These are phyloP conservation scores for Pittosporum tobira DNA, from an alignment of 129 eudicot species.

Conservation along the genomic window DNA sequence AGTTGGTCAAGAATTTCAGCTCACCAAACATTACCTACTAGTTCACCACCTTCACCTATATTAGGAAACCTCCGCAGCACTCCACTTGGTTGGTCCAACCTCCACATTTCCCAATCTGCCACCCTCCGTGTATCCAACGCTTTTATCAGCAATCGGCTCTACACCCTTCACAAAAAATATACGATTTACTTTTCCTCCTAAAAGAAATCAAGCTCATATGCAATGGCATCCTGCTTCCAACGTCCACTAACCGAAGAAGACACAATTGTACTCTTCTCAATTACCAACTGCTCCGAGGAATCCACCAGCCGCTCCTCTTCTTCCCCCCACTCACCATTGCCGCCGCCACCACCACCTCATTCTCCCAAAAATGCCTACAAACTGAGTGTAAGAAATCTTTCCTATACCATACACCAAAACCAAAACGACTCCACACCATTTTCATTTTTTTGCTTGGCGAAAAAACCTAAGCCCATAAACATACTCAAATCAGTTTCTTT, in stretches of 20 bases:
- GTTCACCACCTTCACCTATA: conserved; percentile 6
- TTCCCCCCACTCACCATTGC: conserved; percentile 37
- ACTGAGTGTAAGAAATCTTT: conserved; percentile 50
- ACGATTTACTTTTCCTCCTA: too few relatives aligned
- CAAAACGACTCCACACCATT: conserved; percentile 8
- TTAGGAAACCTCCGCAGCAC: not conserved
- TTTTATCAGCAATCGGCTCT: not conserved
- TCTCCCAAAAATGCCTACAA: conserved; percentile 34
- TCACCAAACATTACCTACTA: conserved; percentile 12
- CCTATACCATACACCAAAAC: conserved; percentile 54
- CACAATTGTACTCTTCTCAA: conserved; percentile 60
- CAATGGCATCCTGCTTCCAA: conserved; percentile 51
- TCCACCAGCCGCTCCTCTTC: conserved; percentile 65
- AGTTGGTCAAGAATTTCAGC: not conserved
- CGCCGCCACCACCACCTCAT: conserved; percentile 25
- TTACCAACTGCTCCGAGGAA: conserved; percentile 48
- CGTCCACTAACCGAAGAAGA: conserved; percentile 50
- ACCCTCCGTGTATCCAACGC: not conserved
- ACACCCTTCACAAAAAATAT: not conserved
- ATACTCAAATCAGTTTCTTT: conserved; percentile 81
- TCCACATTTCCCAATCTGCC: not conserved
- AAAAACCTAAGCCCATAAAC: conserved; percentile 31
- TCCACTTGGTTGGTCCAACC: conserved; percentile 13
- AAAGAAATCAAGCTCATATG: not conserved
- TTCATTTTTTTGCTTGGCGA: conserved; percentile 16